phyloP scores from a whole-genome alignment of 2,329 filamentous ascomycete genomes.

The Botrytis pseudocinerea region DNA sequence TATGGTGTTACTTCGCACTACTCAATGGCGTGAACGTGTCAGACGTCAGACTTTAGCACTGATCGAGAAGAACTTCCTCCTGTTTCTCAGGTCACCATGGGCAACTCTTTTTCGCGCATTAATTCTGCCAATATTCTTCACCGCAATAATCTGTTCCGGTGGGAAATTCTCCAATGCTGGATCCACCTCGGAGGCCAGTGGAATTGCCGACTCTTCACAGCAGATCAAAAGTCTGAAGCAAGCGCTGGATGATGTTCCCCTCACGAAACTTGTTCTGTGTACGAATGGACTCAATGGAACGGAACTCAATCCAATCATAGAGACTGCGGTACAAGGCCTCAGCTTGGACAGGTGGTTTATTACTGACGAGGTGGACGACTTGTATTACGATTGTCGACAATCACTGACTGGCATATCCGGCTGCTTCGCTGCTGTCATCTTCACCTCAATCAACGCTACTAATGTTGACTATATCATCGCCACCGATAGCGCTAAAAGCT shows the following conservation, averaged over 20 bases:
- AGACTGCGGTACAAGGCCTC: not conserved
- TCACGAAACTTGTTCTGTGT: not conserved
- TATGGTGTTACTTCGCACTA: not conserved
- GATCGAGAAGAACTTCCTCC: not conserved
- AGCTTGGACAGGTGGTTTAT: not conserved
- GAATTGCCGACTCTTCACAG: not conserved
- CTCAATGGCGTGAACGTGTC: not conserved
- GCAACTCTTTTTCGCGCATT: not conserved
- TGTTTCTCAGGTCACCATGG: constrained; percentile 1
- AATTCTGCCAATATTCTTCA: not conserved
- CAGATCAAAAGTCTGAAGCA: not conserved
- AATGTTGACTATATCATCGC: constrained; percentile 6
- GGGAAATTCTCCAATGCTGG: not conserved
- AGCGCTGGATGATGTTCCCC: not conserved
- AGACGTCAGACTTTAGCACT: not conserved
- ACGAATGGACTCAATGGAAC: not conserved
- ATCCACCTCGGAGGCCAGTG: not conserved
- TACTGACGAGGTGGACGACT: not conserved
- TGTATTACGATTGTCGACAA: not conserved
- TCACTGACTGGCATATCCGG: not conserved
- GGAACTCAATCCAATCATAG: not conserved
- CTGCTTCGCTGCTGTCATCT: not conserved
- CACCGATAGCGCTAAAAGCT: not conserved
- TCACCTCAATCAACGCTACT: not conserved
- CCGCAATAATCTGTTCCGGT: not conserved